Base-by-base conservation (phyloP, 306 rosid species). In the Fragaria ananassa region DNA sequence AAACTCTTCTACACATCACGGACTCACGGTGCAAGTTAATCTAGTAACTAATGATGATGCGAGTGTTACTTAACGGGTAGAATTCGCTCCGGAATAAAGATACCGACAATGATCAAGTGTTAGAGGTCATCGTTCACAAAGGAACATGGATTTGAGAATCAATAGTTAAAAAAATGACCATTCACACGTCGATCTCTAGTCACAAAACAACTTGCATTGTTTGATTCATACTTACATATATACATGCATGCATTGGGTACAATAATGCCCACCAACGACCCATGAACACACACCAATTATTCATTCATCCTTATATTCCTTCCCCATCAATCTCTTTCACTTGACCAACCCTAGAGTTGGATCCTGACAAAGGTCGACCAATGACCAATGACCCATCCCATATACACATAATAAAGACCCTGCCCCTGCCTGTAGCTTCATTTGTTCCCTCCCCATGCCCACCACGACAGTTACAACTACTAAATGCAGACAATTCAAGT, bases 401-500 rank as follows among this genome's bases (percentile, higher is more conserved):
- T 31, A 63, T 15, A 63, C 68, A 57, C 81, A 41, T 14, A 71
- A 19, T 39, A 25, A 45, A 13, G 65, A 58, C 65, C 14, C 62
- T 21, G 12, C 4, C 31, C 29, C 29, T 8, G 18, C 29, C 29
- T 8, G 18, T 13, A 74, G 63, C 23, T 60, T 56, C 47, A 75
- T 53, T 61, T 76, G 78, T 58, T 75, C 80, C 82, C 75, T 21
- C 66, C 66, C 88, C 42, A 39, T 39, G 42, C 42, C 42, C 77
- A 76, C 86, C 77, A 74, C 58, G 18, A 69, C 76, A 62, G 31
- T 56, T 72, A 8, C 68, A 56, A 19, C 17, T 60, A 19, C 17
- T 60, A 34, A 37, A n/a, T 9, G 62, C 37, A 41, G 39, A 60
- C 37, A 29, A 27, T 27, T 12, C 14, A 60, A 60, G 19, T 14